These are phyloP conservation scores for Decorospora gaudefroyi DNA, from an alignment of 2,329 filamentous ascomycete genomes.

Conservation along the genomic window DNA sequence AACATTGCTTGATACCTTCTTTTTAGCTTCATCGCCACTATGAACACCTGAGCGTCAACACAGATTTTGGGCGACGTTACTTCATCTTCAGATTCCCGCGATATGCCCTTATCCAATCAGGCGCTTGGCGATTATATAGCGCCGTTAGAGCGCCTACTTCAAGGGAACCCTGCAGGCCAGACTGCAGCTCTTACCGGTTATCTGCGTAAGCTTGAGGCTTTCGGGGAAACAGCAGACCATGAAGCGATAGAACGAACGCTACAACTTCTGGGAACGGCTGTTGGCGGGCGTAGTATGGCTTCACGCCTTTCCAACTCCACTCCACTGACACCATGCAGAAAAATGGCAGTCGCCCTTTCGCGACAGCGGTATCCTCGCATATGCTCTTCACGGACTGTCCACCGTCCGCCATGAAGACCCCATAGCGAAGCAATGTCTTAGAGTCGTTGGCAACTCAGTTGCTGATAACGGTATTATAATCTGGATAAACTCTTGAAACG, in stretches of 20 bases:
- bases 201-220: conserved; percentile 20
- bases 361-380: conserved; percentile 35
- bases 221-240: conserved; percentile 12
- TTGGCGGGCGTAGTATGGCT: conserved; percentile 38
- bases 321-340: conserved; percentile 37
- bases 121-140: conserved; percentile 24
- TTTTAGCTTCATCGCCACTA: conserved; percentile 7
- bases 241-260: conserved; percentile 24
- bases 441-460: conserved; percentile 47
- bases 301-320: background rate
- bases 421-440: conserved; percentile 42
- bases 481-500: background rate
- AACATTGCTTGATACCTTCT: conserved; percentile 8
- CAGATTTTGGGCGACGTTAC: conserved; percentile 8
- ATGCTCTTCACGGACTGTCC: conserved; percentile 34
- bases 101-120: conserved; percentile 26
- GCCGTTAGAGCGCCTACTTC: conserved; percentile 24
- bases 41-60: conserved; percentile 17
- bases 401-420: conserved; percentile 19
- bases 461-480: conserved; percentile 41
- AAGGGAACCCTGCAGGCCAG: conserved; percentile 21
- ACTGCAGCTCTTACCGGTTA: conserved; percentile 22
- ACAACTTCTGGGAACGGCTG: conserved; percentile 40
- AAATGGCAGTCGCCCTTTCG: conserved; percentile 38
- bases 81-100: conserved; percentile 9